phyloP scores from a whole-genome alignment of 2,329 filamentous ascomycete species.

The Aspergillus sp. region DNA sequence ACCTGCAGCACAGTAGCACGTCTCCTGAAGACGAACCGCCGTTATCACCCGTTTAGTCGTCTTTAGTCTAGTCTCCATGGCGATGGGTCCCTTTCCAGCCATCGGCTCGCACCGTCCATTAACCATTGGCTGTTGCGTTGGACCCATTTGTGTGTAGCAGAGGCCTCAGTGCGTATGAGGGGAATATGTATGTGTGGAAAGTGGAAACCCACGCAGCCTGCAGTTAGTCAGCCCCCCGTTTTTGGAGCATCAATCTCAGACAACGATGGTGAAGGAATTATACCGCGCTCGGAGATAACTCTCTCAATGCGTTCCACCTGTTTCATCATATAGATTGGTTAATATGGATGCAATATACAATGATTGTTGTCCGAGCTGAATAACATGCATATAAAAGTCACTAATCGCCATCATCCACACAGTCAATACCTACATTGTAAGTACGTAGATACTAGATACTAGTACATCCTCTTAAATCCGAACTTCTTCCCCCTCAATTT shows the following conservation, averaged over 20 bases:
- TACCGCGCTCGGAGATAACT: constrained; percentile 2
- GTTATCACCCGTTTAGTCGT: background rate
- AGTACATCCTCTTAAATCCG: background rate
- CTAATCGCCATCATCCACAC: no score
- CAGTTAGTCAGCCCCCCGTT: constrained; percentile 5
- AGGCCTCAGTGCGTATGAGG: background rate
- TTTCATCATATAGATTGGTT: background rate
- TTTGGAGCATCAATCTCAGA: constrained; percentile 9
- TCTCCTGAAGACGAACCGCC: constrained; percentile 12
- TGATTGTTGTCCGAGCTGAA: no score
- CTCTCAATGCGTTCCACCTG: constrained; percentile 5
- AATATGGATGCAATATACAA: background rate
- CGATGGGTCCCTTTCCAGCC: constrained; percentile 17
- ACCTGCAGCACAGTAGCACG: background rate
- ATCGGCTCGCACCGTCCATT: constrained; percentile 17
- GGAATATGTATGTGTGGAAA: background rate
- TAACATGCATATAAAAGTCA: no score
- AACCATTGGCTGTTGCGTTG: constrained; percentile 17
- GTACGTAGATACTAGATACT: no score
- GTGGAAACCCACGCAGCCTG: background rate
- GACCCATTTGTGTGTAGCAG: constrained; percentile 10
- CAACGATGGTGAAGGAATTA: background rate
- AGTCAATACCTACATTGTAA: no score
- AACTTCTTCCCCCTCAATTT: background rate
- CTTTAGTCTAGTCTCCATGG: constrained; percentile 3